phyloP scores from a whole-genome alignment of 108 stramenopile species.

The Skeletonema grethae region DNA sequence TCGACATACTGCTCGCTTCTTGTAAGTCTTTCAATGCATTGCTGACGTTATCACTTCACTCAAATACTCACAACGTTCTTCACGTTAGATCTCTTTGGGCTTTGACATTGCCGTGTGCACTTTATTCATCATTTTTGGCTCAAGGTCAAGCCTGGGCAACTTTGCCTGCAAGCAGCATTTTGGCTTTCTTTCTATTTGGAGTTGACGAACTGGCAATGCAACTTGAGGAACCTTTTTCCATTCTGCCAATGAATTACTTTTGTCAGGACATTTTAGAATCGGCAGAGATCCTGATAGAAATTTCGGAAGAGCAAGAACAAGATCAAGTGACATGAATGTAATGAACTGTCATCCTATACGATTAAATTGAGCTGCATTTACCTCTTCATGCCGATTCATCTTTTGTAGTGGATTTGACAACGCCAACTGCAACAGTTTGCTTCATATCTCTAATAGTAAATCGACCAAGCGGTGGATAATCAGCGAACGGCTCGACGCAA shows the following conservation, averaged over 20 bases:
- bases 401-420: constrained; percentile 77
- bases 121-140: constrained; percentile 51
- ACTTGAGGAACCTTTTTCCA: constrained; percentile 79
- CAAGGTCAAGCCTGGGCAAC: constrained; percentile 19
- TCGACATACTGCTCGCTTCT: constrained; percentile 73
- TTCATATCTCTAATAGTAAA: constrained; percentile 95
- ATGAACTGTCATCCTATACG: neutral
- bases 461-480: constrained; percentile 96
- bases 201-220: constrained; percentile 75
- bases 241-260: constrained; percentile 66
- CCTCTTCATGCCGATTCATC: constrained; percentile 5
- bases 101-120: constrained; percentile 58
- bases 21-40: constrained; percentile 7
- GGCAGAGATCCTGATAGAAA: neutral
- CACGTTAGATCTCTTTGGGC: constrained; percentile 40
- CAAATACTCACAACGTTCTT: too few relatives aligned
- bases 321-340: neutral
- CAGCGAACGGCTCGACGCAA: constrained; percentile 91
- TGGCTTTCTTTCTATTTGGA: constrained; percentile 67
- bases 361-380: neutral
- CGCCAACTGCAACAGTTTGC: constrained; percentile 95
- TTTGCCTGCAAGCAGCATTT: constrained; percentile 46
- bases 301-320: neutral
- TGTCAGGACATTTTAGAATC: constrained; percentile 26
- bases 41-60: too few relatives aligned